Percentiles rank a stretch among this genome's conserved stretches.
These are phyloP conservation scores for Dioscorea cayenensis DNA, from an alignment of 116 monocot genomes.

Conservation along the genomic window DNA sequence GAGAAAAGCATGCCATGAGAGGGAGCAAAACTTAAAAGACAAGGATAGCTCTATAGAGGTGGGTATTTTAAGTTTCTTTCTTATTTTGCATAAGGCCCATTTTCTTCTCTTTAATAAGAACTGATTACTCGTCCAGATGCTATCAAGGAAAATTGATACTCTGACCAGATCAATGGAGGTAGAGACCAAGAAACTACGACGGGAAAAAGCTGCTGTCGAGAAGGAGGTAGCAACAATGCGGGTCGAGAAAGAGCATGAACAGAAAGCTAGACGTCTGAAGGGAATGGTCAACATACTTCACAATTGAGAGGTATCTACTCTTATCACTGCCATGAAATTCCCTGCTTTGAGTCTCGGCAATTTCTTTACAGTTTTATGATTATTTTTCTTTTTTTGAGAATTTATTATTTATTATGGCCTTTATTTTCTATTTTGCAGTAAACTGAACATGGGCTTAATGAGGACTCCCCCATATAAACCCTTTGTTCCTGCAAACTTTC, in stretches of 20 bases:
- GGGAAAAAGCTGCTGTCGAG: constrained; percentile 58
- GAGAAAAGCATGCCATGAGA: constrained; percentile 73
- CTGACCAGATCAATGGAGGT: constrained; percentile 78
- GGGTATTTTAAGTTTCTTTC: background rate
- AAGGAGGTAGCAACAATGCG: constrained; percentile 62
- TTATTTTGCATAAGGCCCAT: background rate
- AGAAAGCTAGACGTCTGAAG: constrained; percentile 45
- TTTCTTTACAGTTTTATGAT: background rate
- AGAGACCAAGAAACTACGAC: constrained; percentile 66
- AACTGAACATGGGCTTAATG: too few species aligned
- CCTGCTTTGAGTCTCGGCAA: background rate
- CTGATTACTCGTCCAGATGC: constrained; percentile 33
- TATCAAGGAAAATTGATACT: constrained; percentile 78
- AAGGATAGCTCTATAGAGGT: constrained; percentile 82
- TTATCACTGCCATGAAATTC: background rate
- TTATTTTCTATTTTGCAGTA: too few species aligned
- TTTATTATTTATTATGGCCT: too few species aligned
- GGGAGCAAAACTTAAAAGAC: constrained; percentile 71
- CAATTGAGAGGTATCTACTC: constrained; percentile 9
- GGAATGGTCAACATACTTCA: constrained; percentile 27
- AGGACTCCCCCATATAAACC: too few species aligned
- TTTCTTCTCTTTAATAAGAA: background rate
- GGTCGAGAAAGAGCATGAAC: constrained; percentile 59
- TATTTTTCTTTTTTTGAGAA: too few species aligned
- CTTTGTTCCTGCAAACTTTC: too few species aligned